Conservation (phyloP, 2,329 filamentous ascomycete genomes). For the Blastomyces silverae region DNA sequence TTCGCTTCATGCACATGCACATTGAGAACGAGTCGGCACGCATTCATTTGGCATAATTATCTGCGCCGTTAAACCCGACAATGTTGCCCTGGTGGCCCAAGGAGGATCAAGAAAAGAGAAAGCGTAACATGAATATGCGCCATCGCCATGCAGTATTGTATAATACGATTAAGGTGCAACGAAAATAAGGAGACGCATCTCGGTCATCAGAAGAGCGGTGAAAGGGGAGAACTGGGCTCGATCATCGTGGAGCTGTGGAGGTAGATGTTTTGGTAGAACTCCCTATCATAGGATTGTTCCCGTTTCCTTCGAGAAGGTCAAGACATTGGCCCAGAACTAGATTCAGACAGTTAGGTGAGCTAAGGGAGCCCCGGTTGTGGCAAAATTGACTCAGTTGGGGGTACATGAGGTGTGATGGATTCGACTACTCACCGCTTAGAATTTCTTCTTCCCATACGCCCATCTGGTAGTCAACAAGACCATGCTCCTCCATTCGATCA, state of each 20-base stretch:
- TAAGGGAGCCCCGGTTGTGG: background rate
- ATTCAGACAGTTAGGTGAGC: background rate
- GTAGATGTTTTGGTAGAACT: background rate
- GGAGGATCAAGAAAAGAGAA: background rate
- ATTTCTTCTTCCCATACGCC: conserved; percentile 95
- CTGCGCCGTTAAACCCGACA: background rate
- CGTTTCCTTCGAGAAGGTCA: conserved; percentile 45
- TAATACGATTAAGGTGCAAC: conserved; percentile 2
- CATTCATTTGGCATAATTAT: background rate
- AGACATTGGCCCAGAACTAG: conserved; percentile 50
- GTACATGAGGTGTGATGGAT: background rate
- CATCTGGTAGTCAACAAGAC: conserved; percentile 96
- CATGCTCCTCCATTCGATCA: conserved; percentile 79
- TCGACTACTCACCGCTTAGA: conserved; percentile 59
- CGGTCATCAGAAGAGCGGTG: conserved; percentile 6
- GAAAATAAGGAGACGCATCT: conserved; percentile 1
- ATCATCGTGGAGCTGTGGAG: conserved; percentile 1
- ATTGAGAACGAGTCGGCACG: background rate
- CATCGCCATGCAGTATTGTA: conserved; percentile 11
- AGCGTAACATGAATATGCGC: conserved; percentile 3
- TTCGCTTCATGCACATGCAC: conserved; percentile 9
- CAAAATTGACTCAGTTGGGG: conserved; percentile 6
- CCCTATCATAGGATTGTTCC: conserved; percentile 16
- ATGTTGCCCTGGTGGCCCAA: background rate
- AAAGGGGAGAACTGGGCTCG: background rate